phyloP scores from a whole-genome alignment of 176 grass and related monocot genomes.

The Avena insularis region DNA sequence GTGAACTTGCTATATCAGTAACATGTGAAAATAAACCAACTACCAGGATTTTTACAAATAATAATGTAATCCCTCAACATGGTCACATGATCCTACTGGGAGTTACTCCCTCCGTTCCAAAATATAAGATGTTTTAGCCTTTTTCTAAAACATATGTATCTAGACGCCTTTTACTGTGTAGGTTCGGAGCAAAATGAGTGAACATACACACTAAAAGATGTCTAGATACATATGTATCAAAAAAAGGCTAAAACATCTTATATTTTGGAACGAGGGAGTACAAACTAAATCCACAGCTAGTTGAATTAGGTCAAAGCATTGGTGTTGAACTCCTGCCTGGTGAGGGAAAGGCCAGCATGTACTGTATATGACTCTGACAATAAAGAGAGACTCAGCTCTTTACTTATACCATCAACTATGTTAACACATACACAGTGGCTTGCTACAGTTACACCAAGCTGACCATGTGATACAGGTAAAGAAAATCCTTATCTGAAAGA shows the following conservation, averaged over 20 bases:
- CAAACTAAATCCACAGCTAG: slow-evolving; percentile 27
- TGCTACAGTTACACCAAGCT: slow-evolving; percentile 8
- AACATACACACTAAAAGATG: no score
- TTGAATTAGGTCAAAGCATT: slow-evolving; percentile 23
- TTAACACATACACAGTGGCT: background rate
- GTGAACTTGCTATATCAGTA: slow-evolving; percentile 22
- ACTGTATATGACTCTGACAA: background rate
- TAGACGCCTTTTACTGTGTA: no score
- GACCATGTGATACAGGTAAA: background rate
- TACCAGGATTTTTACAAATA: slow-evolving; percentile 3
- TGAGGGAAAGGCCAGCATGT: slow-evolving; percentile 6
- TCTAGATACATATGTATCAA: no score
- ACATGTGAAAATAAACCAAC: slow-evolving; percentile 14
- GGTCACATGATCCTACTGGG: slow-evolving; percentile 9
- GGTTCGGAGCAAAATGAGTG: no score
- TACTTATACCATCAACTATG: slow-evolving; percentile 4
- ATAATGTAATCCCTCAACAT: slow-evolving; percentile 4
- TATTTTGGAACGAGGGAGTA: no score
- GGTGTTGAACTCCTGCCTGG: background rate
- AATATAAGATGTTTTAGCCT: no score
- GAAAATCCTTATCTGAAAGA: background rate
- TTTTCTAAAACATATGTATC: no score
- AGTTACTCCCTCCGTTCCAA: background rate
- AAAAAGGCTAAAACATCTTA: no score
- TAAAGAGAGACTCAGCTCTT: background rate